Evolutionary conservation across 1,284 basidiomycete genomes (phyloP), one percentile per base, ranked within the genome.

Genomic region (Sparassis latifolia): DNA sequence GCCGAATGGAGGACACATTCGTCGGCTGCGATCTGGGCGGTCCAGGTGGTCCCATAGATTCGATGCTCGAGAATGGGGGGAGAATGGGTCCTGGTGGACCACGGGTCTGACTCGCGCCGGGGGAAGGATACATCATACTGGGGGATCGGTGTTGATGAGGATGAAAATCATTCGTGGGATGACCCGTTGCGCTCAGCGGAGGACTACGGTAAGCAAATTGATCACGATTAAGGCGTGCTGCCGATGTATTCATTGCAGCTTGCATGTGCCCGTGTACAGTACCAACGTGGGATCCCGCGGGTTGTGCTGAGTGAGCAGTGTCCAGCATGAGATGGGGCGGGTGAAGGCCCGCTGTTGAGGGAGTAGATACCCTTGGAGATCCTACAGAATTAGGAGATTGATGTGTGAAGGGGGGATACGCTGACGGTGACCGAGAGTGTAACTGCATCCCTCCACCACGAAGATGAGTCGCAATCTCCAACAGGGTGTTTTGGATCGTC

Each of bases 401-500:
- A 32, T 81, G 73, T 49, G 77, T 70, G 51, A 78, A 81, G 2
- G 74, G 75, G 10, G 79, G 75, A 62, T 79, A 82, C 5, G 71
- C 63, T 20, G 82, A 80, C 1, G 84, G 86, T 10, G 86, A 86
- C 58, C 84, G 79, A 50, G 74, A 70, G 48, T 66, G 59, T 43
- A 74, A 65, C 27, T 73, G 63, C 10, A 64, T 62, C 44, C 74
- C 35, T 20, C 20, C 75, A 49, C 73, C 73, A n/a, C 86, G 82
- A 45, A 86, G 66, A 62, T 81, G 82, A 20, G 78, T 71, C 40
- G 88, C 78, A 52, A 95, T 78, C 63, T 95, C 92, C 44, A 81
- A 69, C n/a, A 95, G 73, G 0, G 80, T 85, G 52, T 73, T 82
- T 59, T 89, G 86, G 48, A 94, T 92, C 12, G 78, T 73, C 33